phyloP scores from a whole-genome alignment of 1,284 basidiomycete genomes.

The Ceratobasidium sp. region DNA sequence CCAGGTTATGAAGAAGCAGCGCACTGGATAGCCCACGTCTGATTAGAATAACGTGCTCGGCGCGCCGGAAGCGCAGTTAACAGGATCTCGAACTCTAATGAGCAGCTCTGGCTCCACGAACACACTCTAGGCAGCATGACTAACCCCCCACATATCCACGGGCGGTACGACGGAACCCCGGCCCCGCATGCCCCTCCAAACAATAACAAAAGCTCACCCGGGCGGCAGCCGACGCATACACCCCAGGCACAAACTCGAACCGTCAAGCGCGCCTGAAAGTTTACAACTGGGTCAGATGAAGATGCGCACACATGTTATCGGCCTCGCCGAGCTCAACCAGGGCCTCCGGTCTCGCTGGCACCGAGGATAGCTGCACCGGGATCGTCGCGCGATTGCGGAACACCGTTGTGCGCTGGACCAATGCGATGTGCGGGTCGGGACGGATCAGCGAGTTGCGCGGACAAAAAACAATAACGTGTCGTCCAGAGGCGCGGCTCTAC shows the following conservation, averaged over 20 bases:
- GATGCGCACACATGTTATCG: background rate
- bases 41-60: too few species aligned
- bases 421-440: background rate
- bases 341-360: background rate
- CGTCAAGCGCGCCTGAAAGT: background rate
- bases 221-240: background rate
- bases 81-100: background rate
- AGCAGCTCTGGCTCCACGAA: background rate
- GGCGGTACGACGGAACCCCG: slow-evolving; percentile 1
- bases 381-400: slow-evolving; percentile 23
- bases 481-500: background rate
- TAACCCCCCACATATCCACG: background rate
- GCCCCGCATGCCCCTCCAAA: background rate
- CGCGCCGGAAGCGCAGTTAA: too few species aligned
- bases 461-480: background rate
- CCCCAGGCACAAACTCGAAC: background rate
- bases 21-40: too few species aligned
- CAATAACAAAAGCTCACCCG: background rate
- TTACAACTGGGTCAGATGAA: background rate
- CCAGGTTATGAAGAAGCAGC: too few species aligned
- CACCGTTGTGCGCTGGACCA: background rate
- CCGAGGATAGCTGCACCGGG: background rate
- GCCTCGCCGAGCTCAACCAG: background rate
- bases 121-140: background rate
- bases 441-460: slow-evolving; percentile 17